These are phyloP conservation scores for Pseudogymnoascus verrucosus DNA, from an alignment of 2,329 filamentous ascomycete species.

Conservation along the genomic window DNA sequence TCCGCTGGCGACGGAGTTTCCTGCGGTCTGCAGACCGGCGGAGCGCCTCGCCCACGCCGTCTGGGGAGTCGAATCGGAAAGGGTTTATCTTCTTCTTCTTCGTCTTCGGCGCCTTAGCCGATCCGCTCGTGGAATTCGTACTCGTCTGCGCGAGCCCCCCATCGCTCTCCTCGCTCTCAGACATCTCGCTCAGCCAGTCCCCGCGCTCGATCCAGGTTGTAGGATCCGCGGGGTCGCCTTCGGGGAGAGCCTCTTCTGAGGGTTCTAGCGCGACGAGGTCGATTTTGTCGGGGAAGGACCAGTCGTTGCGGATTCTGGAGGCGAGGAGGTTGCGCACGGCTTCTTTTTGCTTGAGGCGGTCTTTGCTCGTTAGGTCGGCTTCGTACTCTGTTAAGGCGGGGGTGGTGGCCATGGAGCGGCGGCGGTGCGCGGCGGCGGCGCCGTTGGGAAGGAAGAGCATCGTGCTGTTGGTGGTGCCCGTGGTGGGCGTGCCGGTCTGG, in stretches of 20 bases:
- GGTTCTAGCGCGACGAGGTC: background rate
- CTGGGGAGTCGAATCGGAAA: conserved; percentile 33
- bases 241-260: background rate
- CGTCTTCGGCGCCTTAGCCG: background rate
- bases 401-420: conserved; percentile 23
- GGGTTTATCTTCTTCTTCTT: conserved; percentile 18
- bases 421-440: conserved; percentile 8
- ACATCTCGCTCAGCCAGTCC: conserved; percentile 27
- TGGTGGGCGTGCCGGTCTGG: background rate
- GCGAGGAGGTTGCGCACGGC: conserved; percentile 49
- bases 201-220: conserved; percentile 25
- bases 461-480: background rate
- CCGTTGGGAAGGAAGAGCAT: conserved; percentile 9
- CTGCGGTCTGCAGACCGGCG: conserved; percentile 16
- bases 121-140: conserved; percentile 10
- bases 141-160: background rate
- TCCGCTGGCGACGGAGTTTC: conserved; percentile 39
- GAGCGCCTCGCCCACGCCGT: conserved; percentile 28
- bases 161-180: conserved; percentile 12
- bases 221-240: background rate
- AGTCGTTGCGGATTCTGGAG: conserved; percentile 49
- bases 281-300: conserved; percentile 30
- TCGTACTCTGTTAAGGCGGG: conserved; percentile 41
- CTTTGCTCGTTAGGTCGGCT: conserved; percentile 52
- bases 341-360: conserved; percentile 55